Conservation (phyloP, 345 rosid species). For the Brassica nigra region DNA sequence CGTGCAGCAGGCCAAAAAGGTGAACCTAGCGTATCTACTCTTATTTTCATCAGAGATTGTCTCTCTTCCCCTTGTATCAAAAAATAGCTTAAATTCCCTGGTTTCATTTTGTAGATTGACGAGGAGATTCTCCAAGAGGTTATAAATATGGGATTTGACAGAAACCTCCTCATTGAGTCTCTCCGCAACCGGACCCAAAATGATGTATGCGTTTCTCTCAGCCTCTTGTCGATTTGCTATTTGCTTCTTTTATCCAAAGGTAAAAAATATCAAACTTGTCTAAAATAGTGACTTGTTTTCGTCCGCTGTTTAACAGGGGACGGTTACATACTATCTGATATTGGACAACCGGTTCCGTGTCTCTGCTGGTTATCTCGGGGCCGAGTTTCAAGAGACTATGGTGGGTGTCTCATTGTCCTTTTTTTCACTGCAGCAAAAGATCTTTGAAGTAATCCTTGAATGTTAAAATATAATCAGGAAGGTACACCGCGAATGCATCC, state of each 20-base stretch:
- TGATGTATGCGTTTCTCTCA: slow-evolving; percentile 51
- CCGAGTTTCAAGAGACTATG: slow-evolving; percentile 74
- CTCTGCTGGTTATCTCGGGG: slow-evolving; percentile 69
- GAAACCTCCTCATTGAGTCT: slow-evolving; percentile 67
- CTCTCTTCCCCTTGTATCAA: neutral
- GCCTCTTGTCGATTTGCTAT: slow-evolving; percentile 23
- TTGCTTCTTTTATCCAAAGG: neutral
- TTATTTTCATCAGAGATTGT: slow-evolving; percentile 6
- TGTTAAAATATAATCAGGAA: slow-evolving; percentile 52
- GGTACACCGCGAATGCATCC: slow-evolving; percentile 64
- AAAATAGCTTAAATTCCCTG: neutral
- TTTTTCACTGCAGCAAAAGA: neutral
- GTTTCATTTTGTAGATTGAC: slow-evolving; percentile 65
- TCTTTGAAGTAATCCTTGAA: slow-evolving; percentile 18
- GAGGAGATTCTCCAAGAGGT: slow-evolving; percentile 84
- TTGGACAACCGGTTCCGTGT: slow-evolving; percentile 76
- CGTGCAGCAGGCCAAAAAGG: slow-evolving; percentile 77
- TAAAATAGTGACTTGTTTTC: neutral
- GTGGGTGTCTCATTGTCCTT: slow-evolving; percentile 45
- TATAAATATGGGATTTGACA: slow-evolving; percentile 70
- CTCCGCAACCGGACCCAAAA: slow-evolving; percentile 71
- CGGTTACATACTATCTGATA: slow-evolving; percentile 85
- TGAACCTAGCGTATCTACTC: slow-evolving; percentile 15
- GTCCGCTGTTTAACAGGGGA: slow-evolving; percentile 65
- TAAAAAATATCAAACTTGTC: neutral